phyloP scores from a whole-genome alignment of 129 eudicot species.

The Artemisia argyi region DNA sequence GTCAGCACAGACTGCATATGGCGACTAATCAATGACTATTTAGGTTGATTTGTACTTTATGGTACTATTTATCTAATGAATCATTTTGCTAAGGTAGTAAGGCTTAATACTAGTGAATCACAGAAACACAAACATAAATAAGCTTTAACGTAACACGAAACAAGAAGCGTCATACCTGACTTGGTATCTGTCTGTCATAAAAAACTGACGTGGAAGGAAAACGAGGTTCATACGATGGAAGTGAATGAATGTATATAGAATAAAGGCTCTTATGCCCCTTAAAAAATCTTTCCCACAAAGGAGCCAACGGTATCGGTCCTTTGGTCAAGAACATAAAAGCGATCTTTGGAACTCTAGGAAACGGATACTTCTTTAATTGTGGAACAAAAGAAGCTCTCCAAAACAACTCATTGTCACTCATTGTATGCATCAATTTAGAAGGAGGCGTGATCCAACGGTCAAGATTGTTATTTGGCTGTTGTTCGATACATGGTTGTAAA shows the following conservation, averaged over 20 bases:
- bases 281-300: constrained; percentile 94
- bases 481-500: constrained; percentile 45
- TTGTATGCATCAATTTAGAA: constrained; percentile 60
- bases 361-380: constrained; percentile 65
- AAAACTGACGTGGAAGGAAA: constrained; percentile 70
- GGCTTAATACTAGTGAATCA: background rate
- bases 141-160: constrained; percentile 12
- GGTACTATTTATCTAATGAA: too few species aligned
- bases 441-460: constrained; percentile 70
- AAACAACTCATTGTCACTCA: constrained; percentile 75
- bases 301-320: constrained; percentile 93
- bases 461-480: constrained; percentile 33
- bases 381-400: constrained; percentile 91
- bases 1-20: too few species aligned
- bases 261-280: constrained; percentile 65
- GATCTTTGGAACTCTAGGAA: constrained; percentile 73
- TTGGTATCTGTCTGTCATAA: constrained; percentile 82
- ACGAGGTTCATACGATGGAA: constrained; percentile 60
- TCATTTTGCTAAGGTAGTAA: too few species aligned
- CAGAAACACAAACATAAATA: background rate
- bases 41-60: too few species aligned
- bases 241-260: constrained; percentile 75
- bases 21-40: too few species aligned
- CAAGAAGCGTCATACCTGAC: constrained; percentile 55
- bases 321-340: constrained; percentile 99